phyloP scores from a whole-genome alignment of 331 rosid genomes.

The Malus hybrid region DNA sequence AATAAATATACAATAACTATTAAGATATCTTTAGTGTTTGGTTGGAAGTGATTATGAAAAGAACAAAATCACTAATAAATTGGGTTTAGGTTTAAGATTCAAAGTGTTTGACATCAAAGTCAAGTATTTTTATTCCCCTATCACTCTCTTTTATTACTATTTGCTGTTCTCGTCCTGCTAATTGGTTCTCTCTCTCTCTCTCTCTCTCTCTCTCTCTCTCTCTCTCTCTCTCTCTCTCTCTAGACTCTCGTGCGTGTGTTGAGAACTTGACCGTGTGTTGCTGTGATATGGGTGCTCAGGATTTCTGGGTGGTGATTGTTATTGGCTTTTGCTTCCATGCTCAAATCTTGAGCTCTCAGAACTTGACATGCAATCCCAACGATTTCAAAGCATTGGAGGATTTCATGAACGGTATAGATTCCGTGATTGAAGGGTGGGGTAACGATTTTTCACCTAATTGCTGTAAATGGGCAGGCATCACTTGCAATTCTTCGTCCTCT shows the following conservation, averaged over 20 bases:
- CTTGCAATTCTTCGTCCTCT: conserved; percentile 5
- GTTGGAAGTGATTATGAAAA: no score
- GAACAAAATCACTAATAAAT: no score
- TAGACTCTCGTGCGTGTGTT: not conserved
- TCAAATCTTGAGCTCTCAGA: conserved; percentile 12
- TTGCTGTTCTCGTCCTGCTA: not conserved
- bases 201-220: no score
- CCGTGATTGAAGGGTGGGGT: conserved; percentile 2
- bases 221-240: no score
- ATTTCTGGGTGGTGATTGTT: conserved; percentile 14
- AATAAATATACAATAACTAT: no score
- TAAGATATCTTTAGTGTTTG: no score
- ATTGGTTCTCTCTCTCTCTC: not conserved
- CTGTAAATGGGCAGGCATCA: conserved; percentile 22
- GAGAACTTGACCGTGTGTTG: not conserved
- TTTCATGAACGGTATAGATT: not conserved
- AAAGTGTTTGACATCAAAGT: no score
- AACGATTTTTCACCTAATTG: not conserved
- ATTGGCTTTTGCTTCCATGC: conserved; percentile 15
- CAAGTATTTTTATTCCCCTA: no score
- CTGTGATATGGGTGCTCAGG: conserved; percentile 11
- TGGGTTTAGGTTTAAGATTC: no score
- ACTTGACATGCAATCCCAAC: not conserved
- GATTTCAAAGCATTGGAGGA: not conserved
- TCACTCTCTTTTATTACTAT: not conserved